Conservation (phyloP, 805 yeast species). For the Candida maltosa region DNA sequence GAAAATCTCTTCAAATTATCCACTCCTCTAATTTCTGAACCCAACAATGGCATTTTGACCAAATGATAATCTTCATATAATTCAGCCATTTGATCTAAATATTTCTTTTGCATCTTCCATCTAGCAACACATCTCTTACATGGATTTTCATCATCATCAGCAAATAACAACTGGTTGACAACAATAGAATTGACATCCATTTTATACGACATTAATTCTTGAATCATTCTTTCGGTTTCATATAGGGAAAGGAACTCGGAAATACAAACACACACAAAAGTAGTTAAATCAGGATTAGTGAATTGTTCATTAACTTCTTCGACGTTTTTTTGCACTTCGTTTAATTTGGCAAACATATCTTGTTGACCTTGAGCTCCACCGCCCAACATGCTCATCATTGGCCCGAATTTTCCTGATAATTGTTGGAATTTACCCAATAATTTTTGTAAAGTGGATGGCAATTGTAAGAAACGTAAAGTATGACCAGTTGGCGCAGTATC, state of each 20-base stretch:
- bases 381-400: constrained; percentile 76
- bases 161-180: constrained; percentile 88
- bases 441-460: constrained; percentile 89
- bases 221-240: constrained; percentile 97
- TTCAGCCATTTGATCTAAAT: constrained; percentile 92
- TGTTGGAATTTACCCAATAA: constrained; percentile 84
- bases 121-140: constrained; percentile 92
- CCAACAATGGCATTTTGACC: constrained; percentile 92
- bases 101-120: constrained; percentile 94
- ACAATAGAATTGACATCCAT: constrained; percentile 97
- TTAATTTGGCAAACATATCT: constrained; percentile 76
- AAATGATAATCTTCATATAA: constrained; percentile 95
- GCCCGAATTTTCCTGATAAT: constrained; percentile 83
- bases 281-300: constrained; percentile 92
- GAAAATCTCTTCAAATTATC: constrained; percentile 83
- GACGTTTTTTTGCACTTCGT: constrained; percentile 76
- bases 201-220: constrained; percentile 88
- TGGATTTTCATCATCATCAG: constrained; percentile 67
- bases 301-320: constrained; percentile 90
- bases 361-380: constrained; percentile 63
- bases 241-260: constrained; percentile 94
- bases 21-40: constrained; percentile 92
- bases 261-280: constrained; percentile 94
- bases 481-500: constrained; percentile 99
- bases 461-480: constrained; percentile 88